phyloP scores from a whole-genome alignment of 2,329 filamentous ascomycete species.

The Penicillium paneum region DNA sequence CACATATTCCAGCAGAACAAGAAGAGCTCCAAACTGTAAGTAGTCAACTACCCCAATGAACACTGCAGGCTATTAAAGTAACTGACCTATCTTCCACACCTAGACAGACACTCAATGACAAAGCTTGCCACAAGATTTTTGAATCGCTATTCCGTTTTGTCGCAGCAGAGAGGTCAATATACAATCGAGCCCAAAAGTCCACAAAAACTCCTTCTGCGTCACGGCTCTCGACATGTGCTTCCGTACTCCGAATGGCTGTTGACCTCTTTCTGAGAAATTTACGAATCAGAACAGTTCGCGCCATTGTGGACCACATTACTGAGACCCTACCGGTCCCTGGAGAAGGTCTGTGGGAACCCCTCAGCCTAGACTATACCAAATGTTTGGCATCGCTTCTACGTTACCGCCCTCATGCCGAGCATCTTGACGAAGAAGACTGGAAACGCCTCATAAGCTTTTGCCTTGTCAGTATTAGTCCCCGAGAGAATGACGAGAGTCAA shows the following conservation, averaged over 20 bases:
- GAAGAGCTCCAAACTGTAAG: constrained; percentile 39
- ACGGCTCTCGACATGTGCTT: constrained; percentile 66
- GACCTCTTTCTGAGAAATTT: constrained; percentile 66
- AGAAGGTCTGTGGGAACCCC: constrained; percentile 63
- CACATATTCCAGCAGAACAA: constrained; percentile 56
- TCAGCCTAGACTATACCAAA: constrained; percentile 76
- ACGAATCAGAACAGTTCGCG: constrained; percentile 72
- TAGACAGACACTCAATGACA: constrained; percentile 61
- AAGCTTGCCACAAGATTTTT: constrained; percentile 75
- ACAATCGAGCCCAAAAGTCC: constrained; percentile 54
- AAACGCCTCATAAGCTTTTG: constrained; percentile 68
- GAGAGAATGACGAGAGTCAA: constrained; percentile 28
- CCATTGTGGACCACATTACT: constrained; percentile 76
- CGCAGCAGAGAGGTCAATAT: constrained; percentile 65
- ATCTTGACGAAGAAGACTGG: constrained; percentile 69
- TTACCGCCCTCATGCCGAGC: constrained; percentile 74
- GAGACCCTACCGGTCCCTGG: constrained; percentile 65
- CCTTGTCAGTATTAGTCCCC: constrained; percentile 53
- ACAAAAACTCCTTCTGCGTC: constrained; percentile 51
- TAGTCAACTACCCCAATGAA: not conserved
- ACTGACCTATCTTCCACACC: constrained; percentile 14
- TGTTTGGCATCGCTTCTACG: constrained; percentile 67
- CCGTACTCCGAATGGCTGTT: constrained; percentile 68
- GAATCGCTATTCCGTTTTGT: constrained; percentile 74
- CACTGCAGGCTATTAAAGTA: not conserved